Percentiles rank a stretch among this genome's conserved stretches.
Evolutionary conservation across 352 stramenopile genomes (phyloP).

Genomic region (Globisporangium acanthophoron): DNA sequence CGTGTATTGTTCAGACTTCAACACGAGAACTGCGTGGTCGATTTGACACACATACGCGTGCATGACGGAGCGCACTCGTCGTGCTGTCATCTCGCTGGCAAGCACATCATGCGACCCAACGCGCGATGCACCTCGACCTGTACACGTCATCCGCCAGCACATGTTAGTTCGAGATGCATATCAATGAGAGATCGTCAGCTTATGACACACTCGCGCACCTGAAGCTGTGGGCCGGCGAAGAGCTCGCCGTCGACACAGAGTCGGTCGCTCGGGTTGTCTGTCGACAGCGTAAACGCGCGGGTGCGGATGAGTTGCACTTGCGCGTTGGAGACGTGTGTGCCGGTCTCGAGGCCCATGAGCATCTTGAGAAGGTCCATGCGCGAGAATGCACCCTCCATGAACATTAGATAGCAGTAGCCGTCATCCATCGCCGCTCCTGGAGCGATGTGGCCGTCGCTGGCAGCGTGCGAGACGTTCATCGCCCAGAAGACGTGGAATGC

Average conservation of each 20-base stretch:
- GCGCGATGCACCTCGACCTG: constrained; percentile 35
- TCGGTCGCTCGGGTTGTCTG: constrained; percentile 25
- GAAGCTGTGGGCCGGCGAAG: constrained; percentile 35
- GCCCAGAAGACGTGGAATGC: constrained; percentile 31
- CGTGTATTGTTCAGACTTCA: too few species aligned
- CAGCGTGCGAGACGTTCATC: constrained; percentile 26
- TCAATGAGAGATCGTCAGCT: too few species aligned
- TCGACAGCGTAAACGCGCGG: constrained; percentile 42
- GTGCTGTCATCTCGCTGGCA: constrained; percentile 11
- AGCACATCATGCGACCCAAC: constrained; percentile 36
- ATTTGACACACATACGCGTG: too few species aligned
- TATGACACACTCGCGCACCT: constrained; percentile 25
- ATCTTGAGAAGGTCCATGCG: constrained; percentile 32
- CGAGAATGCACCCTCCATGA: constrained; percentile 36
- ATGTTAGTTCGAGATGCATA: too few species aligned
- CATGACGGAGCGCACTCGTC: too few species aligned
- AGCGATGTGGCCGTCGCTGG: constrained; percentile 22
- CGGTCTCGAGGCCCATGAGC: constrained; percentile 50
- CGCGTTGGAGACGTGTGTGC: constrained; percentile 32
- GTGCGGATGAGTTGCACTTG: constrained; percentile 53
- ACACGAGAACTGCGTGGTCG: too few species aligned
- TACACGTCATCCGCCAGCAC: too few species aligned
- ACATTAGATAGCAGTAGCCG: constrained; percentile 57
- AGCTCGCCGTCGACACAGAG: constrained; percentile 64
- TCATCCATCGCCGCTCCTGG: constrained; percentile 25